Evolutionary conservation across 805 yeast species (phyloP).

Genomic region (Ogataea parapolymorpha): DNA sequence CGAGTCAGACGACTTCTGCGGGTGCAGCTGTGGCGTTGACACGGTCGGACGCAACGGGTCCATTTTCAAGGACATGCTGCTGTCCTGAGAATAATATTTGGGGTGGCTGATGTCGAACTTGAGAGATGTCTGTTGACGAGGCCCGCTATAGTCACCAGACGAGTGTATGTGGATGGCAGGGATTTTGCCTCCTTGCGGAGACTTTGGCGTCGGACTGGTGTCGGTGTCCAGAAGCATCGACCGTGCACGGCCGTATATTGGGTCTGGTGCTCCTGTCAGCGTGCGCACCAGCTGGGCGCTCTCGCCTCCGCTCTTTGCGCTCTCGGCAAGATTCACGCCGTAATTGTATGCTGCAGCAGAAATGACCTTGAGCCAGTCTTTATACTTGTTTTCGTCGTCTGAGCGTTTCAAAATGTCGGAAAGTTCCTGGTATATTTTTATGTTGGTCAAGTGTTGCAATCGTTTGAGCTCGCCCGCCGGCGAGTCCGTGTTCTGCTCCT

Average conservation of each 20-base stretch:
- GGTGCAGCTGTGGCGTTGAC: constrained; percentile 1
- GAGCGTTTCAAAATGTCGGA: constrained; percentile 21
- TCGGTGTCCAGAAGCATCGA: constrained; percentile 31
- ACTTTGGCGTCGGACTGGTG: constrained; percentile 1
- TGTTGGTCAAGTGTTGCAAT: constrained; percentile 25
- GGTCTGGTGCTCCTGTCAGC: constrained; percentile 40
- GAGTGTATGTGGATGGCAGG: constrained; percentile 15
- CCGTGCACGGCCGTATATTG: constrained; percentile 21
- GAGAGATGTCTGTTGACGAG: constrained; percentile 20
- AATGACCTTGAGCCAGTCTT: constrained; percentile 28
- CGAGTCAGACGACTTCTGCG: constrained; percentile 1
- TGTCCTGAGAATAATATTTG: constrained; percentile 11
- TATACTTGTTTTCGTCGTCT: constrained; percentile 28
- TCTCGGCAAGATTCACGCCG: constrained; percentile 35
- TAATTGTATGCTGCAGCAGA: constrained; percentile 33
- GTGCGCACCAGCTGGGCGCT: constrained; percentile 40
- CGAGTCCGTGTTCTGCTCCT: constrained; percentile 9
- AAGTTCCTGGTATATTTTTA: constrained; percentile 26
- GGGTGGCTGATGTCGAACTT: constrained; percentile 24
- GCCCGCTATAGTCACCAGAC: constrained; percentile 17
- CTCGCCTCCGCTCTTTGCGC: constrained; percentile 36
- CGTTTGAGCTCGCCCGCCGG: constrained; percentile 24
- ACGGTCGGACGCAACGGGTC: constrained; percentile 3
- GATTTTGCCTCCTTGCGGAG: constrained; percentile 5
- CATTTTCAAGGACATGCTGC: background rate